phyloP scores from a whole-genome alignment of 305 asterid species.

The Euphrasia arctica region DNA sequence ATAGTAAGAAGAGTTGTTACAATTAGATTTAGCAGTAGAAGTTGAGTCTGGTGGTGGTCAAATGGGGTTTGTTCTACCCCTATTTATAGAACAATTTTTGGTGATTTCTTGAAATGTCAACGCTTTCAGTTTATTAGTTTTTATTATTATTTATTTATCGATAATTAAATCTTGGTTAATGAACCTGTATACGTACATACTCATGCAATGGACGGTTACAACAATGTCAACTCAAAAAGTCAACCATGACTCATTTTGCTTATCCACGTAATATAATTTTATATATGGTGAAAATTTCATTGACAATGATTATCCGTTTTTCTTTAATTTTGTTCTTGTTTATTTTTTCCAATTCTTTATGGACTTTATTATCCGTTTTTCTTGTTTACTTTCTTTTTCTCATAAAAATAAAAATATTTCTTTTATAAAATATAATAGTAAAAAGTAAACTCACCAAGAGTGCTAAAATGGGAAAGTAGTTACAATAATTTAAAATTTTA shows the following conservation, averaged over 20 bases:
- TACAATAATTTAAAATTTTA: neutral
- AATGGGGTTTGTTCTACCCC: slow-evolving; percentile 15
- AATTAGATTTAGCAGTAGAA: neutral
- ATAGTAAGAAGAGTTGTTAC: slow-evolving; percentile 1
- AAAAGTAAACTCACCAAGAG: too few relatives aligned
- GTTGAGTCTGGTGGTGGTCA: slow-evolving; percentile 19
- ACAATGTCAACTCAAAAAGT: neutral
- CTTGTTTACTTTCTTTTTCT: too few relatives aligned
- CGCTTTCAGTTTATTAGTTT: slow-evolving; percentile 21
- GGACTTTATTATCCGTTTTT: too few relatives aligned
- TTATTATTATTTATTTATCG: neutral
- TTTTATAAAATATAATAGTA: too few relatives aligned
- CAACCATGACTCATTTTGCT: neutral
- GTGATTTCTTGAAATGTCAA: slow-evolving; percentile 34
- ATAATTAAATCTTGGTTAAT: slow-evolving; percentile 10
- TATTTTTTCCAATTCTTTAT: too few relatives aligned
- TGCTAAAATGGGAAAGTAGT: too few relatives aligned
- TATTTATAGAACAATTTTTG: slow-evolving; percentile 34
- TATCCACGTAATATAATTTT: too few relatives aligned
- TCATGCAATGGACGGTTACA: slow-evolving; percentile 36
- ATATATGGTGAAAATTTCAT: too few relatives aligned
- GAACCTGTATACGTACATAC: slow-evolving; percentile 30
- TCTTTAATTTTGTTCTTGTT: too few relatives aligned
- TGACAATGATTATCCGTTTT: too few relatives aligned
- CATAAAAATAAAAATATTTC: too few relatives aligned